A percentile compares a stretch with the other conserved stretches of the same genome.
phyloP scores from a whole-genome alignment of 176 grass and related monocot genomes.

The Stipa capillata region DNA sequence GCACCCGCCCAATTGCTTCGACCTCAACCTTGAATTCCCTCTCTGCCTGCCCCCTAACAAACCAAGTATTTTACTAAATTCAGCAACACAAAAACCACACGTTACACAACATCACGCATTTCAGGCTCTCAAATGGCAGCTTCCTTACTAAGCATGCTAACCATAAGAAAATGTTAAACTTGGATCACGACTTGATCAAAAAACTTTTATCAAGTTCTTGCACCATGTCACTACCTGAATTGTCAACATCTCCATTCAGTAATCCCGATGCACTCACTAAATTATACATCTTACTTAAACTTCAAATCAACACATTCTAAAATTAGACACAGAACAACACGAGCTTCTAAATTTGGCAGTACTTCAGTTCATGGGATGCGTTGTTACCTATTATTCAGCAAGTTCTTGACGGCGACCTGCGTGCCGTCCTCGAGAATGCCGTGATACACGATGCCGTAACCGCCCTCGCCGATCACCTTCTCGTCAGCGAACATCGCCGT shows the following conservation, averaged over 20 bases:
- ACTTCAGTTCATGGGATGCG: slow-evolving; percentile 6
- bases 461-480: slow-evolving; percentile 92
- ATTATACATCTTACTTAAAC: slow-evolving; percentile 27
- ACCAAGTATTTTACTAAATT: slow-evolving; percentile 26
- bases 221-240: slow-evolving; percentile 24
- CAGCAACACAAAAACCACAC: slow-evolving; percentile 11
- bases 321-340: slow-evolving; percentile 6
- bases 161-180: not conserved
- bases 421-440: slow-evolving; percentile 73
- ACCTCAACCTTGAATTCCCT: slow-evolving; percentile 99
- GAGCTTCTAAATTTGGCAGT: not conserved
- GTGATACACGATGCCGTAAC: slow-evolving; percentile 93
- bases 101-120: not conserved
- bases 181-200: not conserved
- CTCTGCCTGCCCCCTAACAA: slow-evolving; percentile 86
- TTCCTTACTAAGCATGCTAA: slow-evolving; percentile 21
- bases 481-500: slow-evolving; percentile 77
- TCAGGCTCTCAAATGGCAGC: not conserved
- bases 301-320: slow-evolving; percentile 12
- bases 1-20: slow-evolving; percentile 89
- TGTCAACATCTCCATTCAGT: slow-evolving; percentile 28
- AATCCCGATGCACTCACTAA: not conserved
- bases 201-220: not conserved
- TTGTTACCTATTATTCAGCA: slow-evolving; percentile 85
- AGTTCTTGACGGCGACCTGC: slow-evolving; percentile 84